These are phyloP conservation scores for Luvunga scandens DNA, from an alignment of 345 rosid genomes.

Conservation along the genomic window DNA sequence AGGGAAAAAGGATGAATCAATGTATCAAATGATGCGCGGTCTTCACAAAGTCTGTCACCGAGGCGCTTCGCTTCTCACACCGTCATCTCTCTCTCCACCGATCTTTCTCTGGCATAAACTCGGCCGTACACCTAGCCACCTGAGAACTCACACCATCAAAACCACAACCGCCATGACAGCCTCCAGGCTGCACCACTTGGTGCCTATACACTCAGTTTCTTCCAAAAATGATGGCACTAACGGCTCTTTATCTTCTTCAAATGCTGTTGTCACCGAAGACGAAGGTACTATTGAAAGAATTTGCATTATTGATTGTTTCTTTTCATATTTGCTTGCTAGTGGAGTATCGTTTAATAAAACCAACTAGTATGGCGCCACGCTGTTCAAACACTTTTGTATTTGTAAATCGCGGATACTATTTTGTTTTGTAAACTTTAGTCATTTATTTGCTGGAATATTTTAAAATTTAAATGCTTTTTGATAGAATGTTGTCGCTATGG, in stretches of 20 bases:
- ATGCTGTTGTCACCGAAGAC: conserved; percentile 31
- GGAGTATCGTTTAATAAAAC: not conserved
- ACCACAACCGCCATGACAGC: conserved; percentile 34
- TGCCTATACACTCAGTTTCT: conserved; percentile 35
- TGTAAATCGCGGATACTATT: not conserved
- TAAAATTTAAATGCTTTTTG: too few relatives aligned
- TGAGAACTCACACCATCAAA: conserved; percentile 30
- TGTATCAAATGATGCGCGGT: conserved; percentile 34
- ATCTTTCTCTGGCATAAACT: conserved; percentile 16
- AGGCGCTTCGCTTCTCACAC: conserved; percentile 35
- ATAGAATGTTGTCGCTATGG: too few relatives aligned
- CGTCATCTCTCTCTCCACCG: conserved; percentile 27
- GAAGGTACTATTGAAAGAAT: conserved; percentile 39
- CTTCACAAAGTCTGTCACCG: conserved; percentile 46
- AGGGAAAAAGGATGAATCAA: not conserved
- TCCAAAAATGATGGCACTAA: conserved; percentile 45
- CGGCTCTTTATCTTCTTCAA: conserved; percentile 33
- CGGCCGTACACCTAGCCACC: conserved; percentile 30
- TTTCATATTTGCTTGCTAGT: not conserved
- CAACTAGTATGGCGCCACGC: not conserved
- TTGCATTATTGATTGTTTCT: not conserved
- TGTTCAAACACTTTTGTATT: too few relatives aligned
- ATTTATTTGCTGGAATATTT: not conserved
- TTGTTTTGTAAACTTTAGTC: not conserved
- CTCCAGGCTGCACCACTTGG: conserved; percentile 29